Percentiles rank a stretch among this genome's conserved stretches.
Conservation (phyloP, 805 yeast genomes). For the Starmera caribaea region DNA sequence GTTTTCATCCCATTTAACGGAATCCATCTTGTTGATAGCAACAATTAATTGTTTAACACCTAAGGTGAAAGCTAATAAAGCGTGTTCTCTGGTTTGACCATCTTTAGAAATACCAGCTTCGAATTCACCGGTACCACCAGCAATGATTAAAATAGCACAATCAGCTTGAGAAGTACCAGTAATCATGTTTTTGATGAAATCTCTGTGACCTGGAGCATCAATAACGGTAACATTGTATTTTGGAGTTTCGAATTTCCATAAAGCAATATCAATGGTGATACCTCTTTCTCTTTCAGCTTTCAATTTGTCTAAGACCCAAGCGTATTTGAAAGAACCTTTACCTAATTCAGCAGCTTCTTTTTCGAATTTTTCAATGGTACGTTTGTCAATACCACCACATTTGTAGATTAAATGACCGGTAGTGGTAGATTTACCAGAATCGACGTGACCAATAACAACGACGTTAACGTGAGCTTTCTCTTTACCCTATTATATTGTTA, state of each 20-base stretch:
- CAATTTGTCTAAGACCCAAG: slow-evolving; percentile 88
- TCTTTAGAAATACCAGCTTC: slow-evolving; percentile 95
- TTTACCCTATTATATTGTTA: slow-evolving; percentile 55
- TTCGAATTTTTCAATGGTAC: slow-evolving; percentile 97
- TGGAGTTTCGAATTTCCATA: slow-evolving; percentile 94
- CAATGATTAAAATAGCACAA: slow-evolving; percentile 85
- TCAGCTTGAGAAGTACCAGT: slow-evolving; percentile 95
- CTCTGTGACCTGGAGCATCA: slow-evolving; percentile 96
- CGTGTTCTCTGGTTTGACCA: slow-evolving; percentile 95
- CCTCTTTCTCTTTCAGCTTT: slow-evolving; percentile 97
- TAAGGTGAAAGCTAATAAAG: slow-evolving; percentile 81
- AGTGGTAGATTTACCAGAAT: slow-evolving; percentile 97
- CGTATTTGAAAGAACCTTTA: slow-evolving; percentile 95
- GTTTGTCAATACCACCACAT: slow-evolving; percentile 99
- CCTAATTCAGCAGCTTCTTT: slow-evolving; percentile 97
- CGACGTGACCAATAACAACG: slow-evolving; percentile 99
- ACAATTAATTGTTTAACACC: slow-evolving; percentile 86
- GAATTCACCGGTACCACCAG: slow-evolving; percentile 92
- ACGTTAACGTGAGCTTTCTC: slow-evolving; percentile 98
- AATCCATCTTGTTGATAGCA: slow-evolving; percentile 92
- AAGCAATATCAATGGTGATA: slow-evolving; percentile 92
- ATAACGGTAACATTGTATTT: slow-evolving; percentile 88
- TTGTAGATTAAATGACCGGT: slow-evolving; percentile 98
- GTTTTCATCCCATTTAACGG: slow-evolving; percentile 77
- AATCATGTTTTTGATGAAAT: slow-evolving; percentile 93